Conservation (phyloP, 257 asterid species). For the Ilex asprella region DNA sequence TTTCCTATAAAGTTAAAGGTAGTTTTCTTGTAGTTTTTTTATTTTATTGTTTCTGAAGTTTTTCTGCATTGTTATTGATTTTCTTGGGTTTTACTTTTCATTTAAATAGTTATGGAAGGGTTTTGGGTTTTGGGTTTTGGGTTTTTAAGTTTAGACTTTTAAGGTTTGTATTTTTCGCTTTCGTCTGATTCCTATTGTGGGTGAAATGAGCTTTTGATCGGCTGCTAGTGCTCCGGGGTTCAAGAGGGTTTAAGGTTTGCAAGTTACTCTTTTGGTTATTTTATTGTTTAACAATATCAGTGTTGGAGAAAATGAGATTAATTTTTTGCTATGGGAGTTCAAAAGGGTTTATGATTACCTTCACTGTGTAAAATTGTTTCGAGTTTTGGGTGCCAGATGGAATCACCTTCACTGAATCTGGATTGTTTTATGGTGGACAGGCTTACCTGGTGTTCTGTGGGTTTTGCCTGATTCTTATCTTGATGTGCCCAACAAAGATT, state of each 20-base stretch:
- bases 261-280: no score
- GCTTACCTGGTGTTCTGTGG: constrained; percentile 69
- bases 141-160: not conserved
- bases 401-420: constrained; percentile 9
- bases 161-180: constrained; percentile 2
- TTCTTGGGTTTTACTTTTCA: no score
- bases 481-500: constrained; percentile 79
- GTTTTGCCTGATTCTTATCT: constrained; percentile 88
- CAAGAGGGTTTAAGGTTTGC: no score
- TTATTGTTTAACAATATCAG: no score
- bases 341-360: not conserved
- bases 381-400: not conserved
- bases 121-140: not conserved
- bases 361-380: not conserved
- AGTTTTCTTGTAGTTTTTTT: not conserved
- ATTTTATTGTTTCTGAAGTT: not conserved
- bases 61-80: no score
- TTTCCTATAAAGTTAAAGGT: constrained; percentile 87
- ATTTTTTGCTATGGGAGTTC: no score
- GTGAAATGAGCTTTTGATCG: not conserved
- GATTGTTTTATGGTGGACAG: constrained; percentile 24
- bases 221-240: not conserved
- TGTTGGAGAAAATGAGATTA: no score
- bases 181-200: constrained; percentile 1
- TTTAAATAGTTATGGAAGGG: not conserved